phyloP scores from a whole-genome alignment of 192 early-diverging fungal genomes.

The Phlyctochytrium arcticum region DNA sequence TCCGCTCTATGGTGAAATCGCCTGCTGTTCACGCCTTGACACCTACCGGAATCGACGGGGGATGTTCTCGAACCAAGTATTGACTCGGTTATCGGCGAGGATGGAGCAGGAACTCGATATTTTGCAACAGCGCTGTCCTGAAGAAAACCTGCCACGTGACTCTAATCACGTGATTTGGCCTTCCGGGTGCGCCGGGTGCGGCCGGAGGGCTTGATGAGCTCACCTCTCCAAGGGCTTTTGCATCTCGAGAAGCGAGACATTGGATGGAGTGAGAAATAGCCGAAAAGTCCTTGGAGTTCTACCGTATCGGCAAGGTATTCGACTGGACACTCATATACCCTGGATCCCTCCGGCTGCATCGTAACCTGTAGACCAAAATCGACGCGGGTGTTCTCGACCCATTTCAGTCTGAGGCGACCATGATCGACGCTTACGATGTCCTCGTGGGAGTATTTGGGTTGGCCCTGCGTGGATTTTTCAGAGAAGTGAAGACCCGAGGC shows the following conservation, averaged over 20 bases:
- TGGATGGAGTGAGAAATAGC: too few species aligned
- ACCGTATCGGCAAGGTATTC: too few species aligned
- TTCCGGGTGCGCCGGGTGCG: too few species aligned
- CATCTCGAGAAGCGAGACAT: too few species aligned
- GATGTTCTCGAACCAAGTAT: slow-evolving; percentile 12
- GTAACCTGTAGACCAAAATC: too few species aligned
- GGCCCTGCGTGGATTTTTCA: slow-evolving; percentile 52
- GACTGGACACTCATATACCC: background rate
- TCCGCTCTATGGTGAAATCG: too few species aligned
- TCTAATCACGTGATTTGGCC: background rate
- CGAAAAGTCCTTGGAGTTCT: too few species aligned
- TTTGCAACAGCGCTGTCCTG: background rate
- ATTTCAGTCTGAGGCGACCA: background rate
- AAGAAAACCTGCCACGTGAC: background rate
- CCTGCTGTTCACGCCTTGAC: too few species aligned
- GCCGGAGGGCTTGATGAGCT: too few species aligned
- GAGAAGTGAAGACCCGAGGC: slow-evolving; percentile 83
- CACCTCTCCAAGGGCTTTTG: too few species aligned
- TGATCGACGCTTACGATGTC: slow-evolving; percentile 17
- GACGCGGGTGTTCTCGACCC: too few species aligned
- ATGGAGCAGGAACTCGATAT: background rate
- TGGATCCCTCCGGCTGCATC: background rate
- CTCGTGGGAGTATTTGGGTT: slow-evolving; percentile 14
- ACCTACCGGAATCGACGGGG: background rate
- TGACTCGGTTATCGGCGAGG: background rate